Evolutionary conservation across 345 rosid genomes (phyloP), one percentile per base, ranked within the genome.

Genomic region (Euphorbia pulcherrima): DNA sequence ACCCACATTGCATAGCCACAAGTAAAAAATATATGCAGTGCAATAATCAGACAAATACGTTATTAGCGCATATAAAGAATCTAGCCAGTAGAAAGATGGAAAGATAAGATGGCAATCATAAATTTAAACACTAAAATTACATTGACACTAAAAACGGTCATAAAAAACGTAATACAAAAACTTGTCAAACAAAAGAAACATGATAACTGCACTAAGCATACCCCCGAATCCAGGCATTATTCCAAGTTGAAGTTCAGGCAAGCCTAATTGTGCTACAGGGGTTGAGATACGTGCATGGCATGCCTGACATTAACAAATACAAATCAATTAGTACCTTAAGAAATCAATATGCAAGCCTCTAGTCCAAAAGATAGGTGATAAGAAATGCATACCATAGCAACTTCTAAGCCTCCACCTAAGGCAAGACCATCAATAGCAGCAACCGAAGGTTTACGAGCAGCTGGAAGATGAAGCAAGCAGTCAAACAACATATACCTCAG

Each of bases 351-450:
- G 21, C 70, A 4, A 39, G 2, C 23, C 41, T 54, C 28, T 6
- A 51, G 23, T 28, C 48, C 52, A 51, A 65, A 40, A 64, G 13
- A 48, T 26, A 29, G 3, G 30, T 2, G 61, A 11, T 65, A 33
- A 33, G 35, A 14, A 55, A 59, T 4, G 57, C 83, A 65, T 85
- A 92, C 99, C 97, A 95, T 95, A 14, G 97, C 85, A 75, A 92
- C 73, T 85, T 95, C 99, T 63, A 95, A 80, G 41, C 99, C 99
- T 76, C 99, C 99, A 72, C 99, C 99, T 70, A 95, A 83, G 72
- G 99, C 97, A 68, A 92, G 92, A 26, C 99, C 99, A 40, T 95
- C 97, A 73, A 95, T 88, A 62, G 99, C 99, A 84, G 99, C 99
- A 26, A 95, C 96, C 9, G 97, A 83, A 52, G 97, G 99, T 79